Evolutionary conservation across 2,329 filamentous ascomycete species (phyloP).

Genomic region (Colletotrichum godetiae): DNA sequence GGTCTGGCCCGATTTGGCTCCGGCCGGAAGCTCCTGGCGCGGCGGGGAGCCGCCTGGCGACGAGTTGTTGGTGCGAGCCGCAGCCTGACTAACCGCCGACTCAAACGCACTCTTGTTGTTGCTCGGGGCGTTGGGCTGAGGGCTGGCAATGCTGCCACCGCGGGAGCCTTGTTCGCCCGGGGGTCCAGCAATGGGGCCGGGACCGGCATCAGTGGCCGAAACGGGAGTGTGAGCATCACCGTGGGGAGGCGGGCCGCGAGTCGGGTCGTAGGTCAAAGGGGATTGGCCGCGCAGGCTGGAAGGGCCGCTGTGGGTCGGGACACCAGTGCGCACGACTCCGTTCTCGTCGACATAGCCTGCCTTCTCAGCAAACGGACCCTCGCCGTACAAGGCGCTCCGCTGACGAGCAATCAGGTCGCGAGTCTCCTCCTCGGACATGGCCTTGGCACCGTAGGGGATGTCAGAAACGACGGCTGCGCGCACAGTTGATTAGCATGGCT

Average conservation of each 20-base stretch:
- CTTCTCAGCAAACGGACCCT: conserved; percentile 75
- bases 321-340: conserved; percentile 70
- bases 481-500: conserved; percentile 34
- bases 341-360: conserved; percentile 76
- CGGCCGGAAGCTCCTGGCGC: conserved; percentile 68
- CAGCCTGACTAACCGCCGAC: conserved; percentile 74
- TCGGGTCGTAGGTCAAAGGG: conserved; percentile 77
- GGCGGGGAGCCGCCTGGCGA: conserved; percentile 86
- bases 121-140: conserved; percentile 74
- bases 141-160: conserved; percentile 87
- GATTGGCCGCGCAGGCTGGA: conserved; percentile 80
- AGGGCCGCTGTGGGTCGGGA: conserved; percentile 73
- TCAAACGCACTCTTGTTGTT: conserved; percentile 68
- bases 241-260: conserved; percentile 54
- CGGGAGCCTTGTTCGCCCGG: conserved; percentile 70
- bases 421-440: conserved; percentile 94
- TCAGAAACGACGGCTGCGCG: conserved; percentile 35
- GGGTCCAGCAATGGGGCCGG: conserved; percentile 59
- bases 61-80: conserved; percentile 84
- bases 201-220: conserved; percentile 49
- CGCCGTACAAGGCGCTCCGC: conserved; percentile 92
- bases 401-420: conserved; percentile 96
- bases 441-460: conserved; percentile 69
- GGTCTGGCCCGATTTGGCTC: conserved; percentile 66
- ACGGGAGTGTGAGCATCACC: conserved; percentile 61